A percentile compares a stretch with the other conserved stretches of the same genome.
Conservation (phyloP, 2,329 filamentous ascomycete genomes). For the Aureobasidium pullulans region DNA sequence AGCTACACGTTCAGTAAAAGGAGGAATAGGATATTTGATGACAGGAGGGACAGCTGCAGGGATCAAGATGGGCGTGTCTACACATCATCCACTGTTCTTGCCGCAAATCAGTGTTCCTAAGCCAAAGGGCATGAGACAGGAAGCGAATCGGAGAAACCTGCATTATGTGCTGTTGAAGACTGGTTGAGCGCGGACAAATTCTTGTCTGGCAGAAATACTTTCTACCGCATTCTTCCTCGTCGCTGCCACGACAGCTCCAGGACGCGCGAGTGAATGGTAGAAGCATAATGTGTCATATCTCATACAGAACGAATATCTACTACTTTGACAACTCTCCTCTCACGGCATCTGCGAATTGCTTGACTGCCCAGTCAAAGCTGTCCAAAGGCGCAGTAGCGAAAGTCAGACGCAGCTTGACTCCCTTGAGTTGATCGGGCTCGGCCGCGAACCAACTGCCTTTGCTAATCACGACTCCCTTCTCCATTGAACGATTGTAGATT, state of each 20-base stretch:
- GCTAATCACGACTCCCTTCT: constrained; percentile 2
- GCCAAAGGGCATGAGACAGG: neutral
- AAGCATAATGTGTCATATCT: neutral
- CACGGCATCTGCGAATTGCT: constrained; percentile 5
- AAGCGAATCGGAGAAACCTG: neutral
- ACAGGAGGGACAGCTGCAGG: neutral
- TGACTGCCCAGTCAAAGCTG: constrained; percentile 7
- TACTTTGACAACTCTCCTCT: neutral
- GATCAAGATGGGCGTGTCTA: neutral
- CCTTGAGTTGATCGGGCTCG: neutral
- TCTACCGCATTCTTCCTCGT: no score
- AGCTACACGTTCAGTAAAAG: neutral
- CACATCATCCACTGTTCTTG: neutral
- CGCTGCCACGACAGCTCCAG: neutral
- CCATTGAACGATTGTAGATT: constrained; percentile 2
- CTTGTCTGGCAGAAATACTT: no score
- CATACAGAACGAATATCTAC: neutral
- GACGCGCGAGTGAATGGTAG: neutral
- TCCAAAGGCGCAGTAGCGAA: constrained; percentile 6
- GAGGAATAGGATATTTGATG: neutral
- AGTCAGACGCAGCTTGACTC: constrained; percentile 1
- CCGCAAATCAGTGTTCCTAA: neutral
- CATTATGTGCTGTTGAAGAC: neutral
- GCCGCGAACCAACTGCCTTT: constrained; percentile 7
- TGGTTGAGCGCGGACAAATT: neutral